Evolutionary conservation across 148 eudicot genomes (phyloP).

Genomic region (Talinum fruticosum): DNA sequence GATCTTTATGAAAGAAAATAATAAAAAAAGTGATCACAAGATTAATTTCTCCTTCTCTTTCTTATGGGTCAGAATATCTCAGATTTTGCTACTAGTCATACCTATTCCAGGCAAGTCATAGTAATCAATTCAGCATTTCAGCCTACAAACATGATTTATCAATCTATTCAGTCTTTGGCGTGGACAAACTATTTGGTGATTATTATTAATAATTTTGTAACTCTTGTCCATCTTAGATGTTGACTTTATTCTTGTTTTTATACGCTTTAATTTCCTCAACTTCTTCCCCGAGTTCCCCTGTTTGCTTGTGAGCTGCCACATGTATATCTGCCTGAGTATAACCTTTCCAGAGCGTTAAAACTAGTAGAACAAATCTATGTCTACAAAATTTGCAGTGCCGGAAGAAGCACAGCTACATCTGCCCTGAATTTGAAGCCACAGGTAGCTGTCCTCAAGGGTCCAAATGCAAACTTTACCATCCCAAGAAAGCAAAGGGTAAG

Average conservation of each 20-base stretch:
- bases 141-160: no score
- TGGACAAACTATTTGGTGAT: no score
- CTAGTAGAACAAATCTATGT: constrained; percentile 46
- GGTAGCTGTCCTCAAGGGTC: constrained; percentile 77
- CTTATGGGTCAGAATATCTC: not conserved
- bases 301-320: constrained; percentile 17
- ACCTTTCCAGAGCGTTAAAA: constrained; percentile 19
- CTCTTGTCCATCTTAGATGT: no score
- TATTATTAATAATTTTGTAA: no score
- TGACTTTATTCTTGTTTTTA: not conserved
- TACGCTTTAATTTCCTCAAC: not conserved
- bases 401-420: constrained; percentile 94
- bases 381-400: constrained; percentile 80
- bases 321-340: constrained; percentile 18
- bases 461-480: constrained; percentile 93
- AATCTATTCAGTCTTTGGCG: no score
- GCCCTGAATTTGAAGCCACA: constrained; percentile 75
- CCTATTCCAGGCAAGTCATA: not conserved
- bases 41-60: not conserved
- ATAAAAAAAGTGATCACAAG: not conserved
- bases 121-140: not conserved
- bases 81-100: not conserved
- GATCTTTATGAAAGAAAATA: no score
- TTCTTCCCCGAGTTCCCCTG: not conserved
- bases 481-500: constrained; percentile 55